Percentiles rank a stretch among this genome's conserved stretches.
Conservation (phyloP, 2,329 filamentous ascomycete genomes). For the Westerdykella aurantiaca region DNA sequence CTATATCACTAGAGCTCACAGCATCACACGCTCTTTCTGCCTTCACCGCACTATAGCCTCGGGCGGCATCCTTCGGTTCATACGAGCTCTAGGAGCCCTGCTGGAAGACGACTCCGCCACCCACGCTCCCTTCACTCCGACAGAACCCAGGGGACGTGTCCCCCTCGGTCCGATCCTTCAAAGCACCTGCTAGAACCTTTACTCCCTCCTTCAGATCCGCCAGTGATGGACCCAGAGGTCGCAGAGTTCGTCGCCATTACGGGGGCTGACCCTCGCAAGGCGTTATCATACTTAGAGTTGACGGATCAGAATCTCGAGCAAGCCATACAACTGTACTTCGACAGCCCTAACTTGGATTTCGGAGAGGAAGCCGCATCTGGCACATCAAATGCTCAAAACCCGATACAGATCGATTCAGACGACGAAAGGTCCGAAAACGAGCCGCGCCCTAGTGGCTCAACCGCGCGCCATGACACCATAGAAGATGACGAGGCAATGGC, state of each 20-base stretch:
- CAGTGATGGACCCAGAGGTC: conserved; percentile 50
- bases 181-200: no score
- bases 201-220: no score
- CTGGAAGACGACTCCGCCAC: no score
- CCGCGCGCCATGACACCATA: conserved; percentile 37
- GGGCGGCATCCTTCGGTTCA: no score
- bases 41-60: no score
- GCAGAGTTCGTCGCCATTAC: conserved; percentile 78
- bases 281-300: conserved; percentile 75
- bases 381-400: conserved; percentile 38
- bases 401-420: conserved; percentile 71
- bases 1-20: no score
- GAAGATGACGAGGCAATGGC: conserved; percentile 95
- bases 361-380: conserved; percentile 34
- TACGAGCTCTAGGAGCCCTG: no score
- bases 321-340: conserved; percentile 84
- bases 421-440: conserved; percentile 54
- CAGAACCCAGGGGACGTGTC: no score
- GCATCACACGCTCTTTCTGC: no score
- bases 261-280: conserved; percentile 64
- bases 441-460: conserved; percentile 11
- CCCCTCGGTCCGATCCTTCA: no score
- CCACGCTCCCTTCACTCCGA: no score
- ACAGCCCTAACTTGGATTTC: conserved; percentile 68
- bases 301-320: conserved; percentile 79